These are phyloP conservation scores for Crassisporium funariophilum DNA, from an alignment of 768 basidiomycete genomes.

Conservation along the genomic window DNA sequence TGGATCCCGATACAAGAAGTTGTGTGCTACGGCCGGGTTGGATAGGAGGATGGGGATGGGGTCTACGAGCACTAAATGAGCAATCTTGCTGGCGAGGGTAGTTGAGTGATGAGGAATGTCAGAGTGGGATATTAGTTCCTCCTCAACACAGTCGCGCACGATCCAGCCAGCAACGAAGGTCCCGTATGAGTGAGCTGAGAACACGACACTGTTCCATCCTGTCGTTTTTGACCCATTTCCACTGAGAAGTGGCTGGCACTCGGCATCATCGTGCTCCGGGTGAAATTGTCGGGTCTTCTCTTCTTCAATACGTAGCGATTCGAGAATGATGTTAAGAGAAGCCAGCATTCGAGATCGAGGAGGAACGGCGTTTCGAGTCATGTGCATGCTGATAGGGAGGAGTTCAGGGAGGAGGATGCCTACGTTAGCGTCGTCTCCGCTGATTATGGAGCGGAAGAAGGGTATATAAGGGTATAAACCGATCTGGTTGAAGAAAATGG, in stretches of 20 bases:
- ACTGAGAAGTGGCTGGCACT: background rate
- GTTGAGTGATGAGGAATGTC: background rate
- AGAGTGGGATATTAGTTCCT: slow-evolving; percentile 8
- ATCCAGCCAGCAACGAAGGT: slow-evolving; percentile 60
- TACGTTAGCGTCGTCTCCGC: slow-evolving; percentile 44
- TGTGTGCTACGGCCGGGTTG: slow-evolving; percentile 61
- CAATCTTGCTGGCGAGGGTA: slow-evolving; percentile 35
- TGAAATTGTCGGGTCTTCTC: background rate
- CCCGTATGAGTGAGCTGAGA: slow-evolving; percentile 64
- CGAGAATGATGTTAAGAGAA: slow-evolving; percentile 47
- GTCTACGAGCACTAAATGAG: slow-evolving; percentile 55
- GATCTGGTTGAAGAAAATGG: slow-evolving; percentile 42
- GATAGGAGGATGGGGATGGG: slow-evolving; percentile 69
- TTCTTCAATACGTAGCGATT: slow-evolving; percentile 34
- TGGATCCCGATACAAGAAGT: slow-evolving; percentile 61
- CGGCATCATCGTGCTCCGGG: background rate
- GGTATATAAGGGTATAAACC: slow-evolving; percentile 59
- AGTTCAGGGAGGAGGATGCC: slow-evolving; percentile 64
- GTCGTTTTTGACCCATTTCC: background rate
- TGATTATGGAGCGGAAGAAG: slow-evolving; percentile 50
- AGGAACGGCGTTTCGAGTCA: slow-evolving; percentile 51
- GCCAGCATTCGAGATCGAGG: slow-evolving; percentile 40
- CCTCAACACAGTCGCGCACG: slow-evolving; percentile 37
- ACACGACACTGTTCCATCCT: slow-evolving; percentile 37
- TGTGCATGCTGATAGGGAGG: slow-evolving; percentile 61